Conservation (phyloP, 2,329 filamentous ascomycete species). For the Parastagonospora nodorum region DNA sequence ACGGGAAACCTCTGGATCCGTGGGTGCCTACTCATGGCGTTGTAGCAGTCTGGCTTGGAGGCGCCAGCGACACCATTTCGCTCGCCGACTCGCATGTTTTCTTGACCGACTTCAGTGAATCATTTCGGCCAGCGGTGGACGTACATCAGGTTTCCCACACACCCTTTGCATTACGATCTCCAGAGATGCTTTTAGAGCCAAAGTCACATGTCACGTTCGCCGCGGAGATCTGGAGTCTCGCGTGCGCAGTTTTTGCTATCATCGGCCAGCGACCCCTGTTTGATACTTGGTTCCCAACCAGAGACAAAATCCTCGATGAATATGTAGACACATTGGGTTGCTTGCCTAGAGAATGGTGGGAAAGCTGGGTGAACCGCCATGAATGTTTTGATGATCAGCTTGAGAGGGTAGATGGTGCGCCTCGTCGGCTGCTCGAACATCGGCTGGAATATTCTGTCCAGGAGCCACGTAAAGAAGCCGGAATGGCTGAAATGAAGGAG, state of each 20-base stretch:
- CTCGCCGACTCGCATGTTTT: conserved; percentile 8
- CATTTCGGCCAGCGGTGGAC: conserved; percentile 10
- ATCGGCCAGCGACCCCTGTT: conserved; percentile 8
- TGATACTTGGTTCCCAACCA: conserved; percentile 1
- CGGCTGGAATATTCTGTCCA: conserved; percentile 9
- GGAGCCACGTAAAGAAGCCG: conserved; percentile 4
- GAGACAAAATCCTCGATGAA: conserved; percentile 9
- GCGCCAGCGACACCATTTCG: conserved; percentile 5
- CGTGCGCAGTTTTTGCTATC: conserved; percentile 5
- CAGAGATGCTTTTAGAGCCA: conserved; percentile 8
- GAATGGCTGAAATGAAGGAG: conserved; percentile 5
- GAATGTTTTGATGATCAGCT: conserved; percentile 9
- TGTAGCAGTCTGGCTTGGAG: conserved; percentile 12
- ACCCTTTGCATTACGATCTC: conserved; percentile 1
- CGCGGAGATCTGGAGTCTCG: conserved; percentile 14
- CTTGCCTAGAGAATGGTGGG: conserved; percentile 10
- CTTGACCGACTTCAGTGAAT: conserved; percentile 15
- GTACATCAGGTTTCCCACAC: conserved; percentile 2
- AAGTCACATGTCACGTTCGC: conserved; percentile 1
- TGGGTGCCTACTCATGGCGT: conserved; percentile 17
- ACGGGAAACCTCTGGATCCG: conserved; percentile 10
- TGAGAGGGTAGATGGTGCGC: conserved; percentile 5
- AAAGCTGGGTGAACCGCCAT: conserved; percentile 3
- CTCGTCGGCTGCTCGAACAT: conserved; percentile 8
- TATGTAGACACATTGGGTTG: conserved; percentile 7